These are phyloP conservation scores for Moesziomyces aphidis DNA, from an alignment of 1,284 basidiomycete species.

Conservation along the genomic window DNA sequence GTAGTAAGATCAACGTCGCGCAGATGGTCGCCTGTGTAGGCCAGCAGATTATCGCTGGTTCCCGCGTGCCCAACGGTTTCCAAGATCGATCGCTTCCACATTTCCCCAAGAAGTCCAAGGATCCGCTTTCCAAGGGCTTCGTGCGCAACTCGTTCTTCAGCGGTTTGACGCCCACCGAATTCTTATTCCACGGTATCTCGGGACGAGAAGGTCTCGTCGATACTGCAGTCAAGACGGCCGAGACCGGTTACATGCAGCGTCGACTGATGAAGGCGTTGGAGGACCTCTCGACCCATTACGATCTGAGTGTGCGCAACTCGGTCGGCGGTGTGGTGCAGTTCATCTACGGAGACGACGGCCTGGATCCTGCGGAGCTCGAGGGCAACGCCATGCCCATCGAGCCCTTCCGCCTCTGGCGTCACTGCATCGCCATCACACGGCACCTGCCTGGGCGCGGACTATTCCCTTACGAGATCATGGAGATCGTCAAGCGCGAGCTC, in stretches of 20 bases:
- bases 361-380: constrained; percentile 95
- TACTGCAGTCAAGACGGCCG: constrained; percentile 99
- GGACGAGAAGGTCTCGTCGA: constrained; percentile 98
- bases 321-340: constrained; percentile 98
- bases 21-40: constrained; percentile 99
- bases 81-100: constrained; percentile 98
- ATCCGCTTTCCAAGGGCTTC: constrained; percentile 97
- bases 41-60: constrained; percentile 97
- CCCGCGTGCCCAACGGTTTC: constrained; percentile 98
- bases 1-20: constrained; percentile 98
- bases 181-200: constrained; percentile 98
- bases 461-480: constrained; percentile 87
- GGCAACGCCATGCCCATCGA: constrained; percentile 86
- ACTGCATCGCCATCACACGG: constrained; percentile 78
- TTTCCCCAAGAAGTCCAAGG: constrained; percentile 96
- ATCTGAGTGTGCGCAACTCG: constrained; percentile 95
- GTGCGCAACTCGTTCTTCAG: constrained; percentile 95
- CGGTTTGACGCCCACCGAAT: constrained; percentile 94
- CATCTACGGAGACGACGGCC: constrained; percentile 94
- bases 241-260: constrained; percentile 99
- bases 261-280: constrained; percentile 99
- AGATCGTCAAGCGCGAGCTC: constrained; percentile 78
- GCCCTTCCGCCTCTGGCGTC: constrained; percentile 80
- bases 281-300: constrained; percentile 96
- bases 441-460: constrained; percentile 73